Base-by-base conservation (phyloP, 2,329 filamentous ascomycete genomes). In the Pyrenophora tritici-repentis region DNA sequence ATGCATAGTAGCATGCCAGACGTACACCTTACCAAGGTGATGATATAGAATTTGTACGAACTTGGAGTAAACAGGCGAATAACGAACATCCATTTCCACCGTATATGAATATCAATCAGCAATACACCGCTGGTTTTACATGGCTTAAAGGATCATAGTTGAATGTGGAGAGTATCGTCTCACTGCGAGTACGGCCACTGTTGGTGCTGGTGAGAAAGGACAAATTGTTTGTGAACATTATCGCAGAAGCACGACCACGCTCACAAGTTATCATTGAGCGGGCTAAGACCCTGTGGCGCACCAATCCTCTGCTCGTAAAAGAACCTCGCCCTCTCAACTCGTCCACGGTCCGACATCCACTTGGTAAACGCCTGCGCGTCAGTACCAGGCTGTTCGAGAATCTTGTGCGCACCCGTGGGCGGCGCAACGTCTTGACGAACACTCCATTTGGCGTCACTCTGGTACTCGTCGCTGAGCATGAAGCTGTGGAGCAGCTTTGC, bases 401-500 rank as follows among this genome's bases (percentile, higher is more conserved):
- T 68, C 16, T 51, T 58, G 2, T 71, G 54, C 18, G 65, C 68
- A 1, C 66, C 71, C 0, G 47, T 42, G 0, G 74, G 70, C 0
- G 66, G 41, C 10, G 47, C 2, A 2, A 41, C 4, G 53, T 79
- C 77, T 2, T 50, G 54, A 4, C 75, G 68, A 0, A 74, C 71
- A 14, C 70, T 72, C 75, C 75, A 74, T 6, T 55, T 65, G 3
- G 67, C 67, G 3, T 44, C n/a, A n/a, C n/a, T 51, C 0, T 80
- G 77, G 39, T 56, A 73, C 47, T 79, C 78, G 1, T 66, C 49
- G 47, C 72, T 78, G 9, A 82, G 62, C 5, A 82, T 50, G 59
- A 66, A 83, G 59, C 73, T 78, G 57, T 78, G 73, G 7, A 83
- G 72, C 20, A 83, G 66, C 68, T 81, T 83, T 22, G 81, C 78